phyloP scores from a whole-genome alignment of 2,329 filamentous ascomycete species.

The Malbranchea cinnamomea region DNA sequence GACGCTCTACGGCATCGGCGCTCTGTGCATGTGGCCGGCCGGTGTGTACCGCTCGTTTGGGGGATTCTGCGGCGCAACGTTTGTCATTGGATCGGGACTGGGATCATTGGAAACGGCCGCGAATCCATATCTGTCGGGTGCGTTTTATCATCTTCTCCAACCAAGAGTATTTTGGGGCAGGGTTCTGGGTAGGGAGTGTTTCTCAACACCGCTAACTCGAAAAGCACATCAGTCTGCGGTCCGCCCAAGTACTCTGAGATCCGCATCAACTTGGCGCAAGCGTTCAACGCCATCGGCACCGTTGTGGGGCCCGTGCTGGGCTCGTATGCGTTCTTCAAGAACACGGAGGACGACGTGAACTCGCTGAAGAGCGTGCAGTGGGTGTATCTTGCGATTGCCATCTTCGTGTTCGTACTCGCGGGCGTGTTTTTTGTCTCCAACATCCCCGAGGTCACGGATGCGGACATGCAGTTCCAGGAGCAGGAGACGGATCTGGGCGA shows the following conservation, averaged over 20 bases:
- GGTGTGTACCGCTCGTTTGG: constrained; percentile 57
- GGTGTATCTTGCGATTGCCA: constrained; percentile 66
- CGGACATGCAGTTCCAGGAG: constrained; percentile 52
- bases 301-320: constrained; percentile 60
- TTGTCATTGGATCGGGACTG: constrained; percentile 59
- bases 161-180: too few species aligned
- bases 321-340: constrained; percentile 57
- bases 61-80: constrained; percentile 57
- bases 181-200: too few species aligned
- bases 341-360: constrained; percentile 40
- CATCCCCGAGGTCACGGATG: constrained; percentile 58
- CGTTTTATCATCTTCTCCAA: too few species aligned
- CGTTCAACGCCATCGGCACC: constrained; percentile 61
- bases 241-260: constrained; percentile 61
- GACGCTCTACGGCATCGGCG: constrained; percentile 53
- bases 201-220: too few species aligned
- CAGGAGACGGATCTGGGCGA: constrained; percentile 39
- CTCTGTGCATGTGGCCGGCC: constrained; percentile 74
- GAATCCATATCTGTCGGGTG: constrained; percentile 56
- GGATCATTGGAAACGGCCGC: constrained; percentile 64
- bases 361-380: constrained; percentile 57
- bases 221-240: constrained; percentile 55
- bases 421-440: constrained; percentile 50
- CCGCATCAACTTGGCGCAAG: constrained; percentile 62
- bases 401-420: constrained; percentile 54